Evolutionary conservation across 2,329 filamentous ascomycete species (phyloP), one percentile per base, ranked within the genome.

Genomic region (Pseudocercospora macadamiae): DNA sequence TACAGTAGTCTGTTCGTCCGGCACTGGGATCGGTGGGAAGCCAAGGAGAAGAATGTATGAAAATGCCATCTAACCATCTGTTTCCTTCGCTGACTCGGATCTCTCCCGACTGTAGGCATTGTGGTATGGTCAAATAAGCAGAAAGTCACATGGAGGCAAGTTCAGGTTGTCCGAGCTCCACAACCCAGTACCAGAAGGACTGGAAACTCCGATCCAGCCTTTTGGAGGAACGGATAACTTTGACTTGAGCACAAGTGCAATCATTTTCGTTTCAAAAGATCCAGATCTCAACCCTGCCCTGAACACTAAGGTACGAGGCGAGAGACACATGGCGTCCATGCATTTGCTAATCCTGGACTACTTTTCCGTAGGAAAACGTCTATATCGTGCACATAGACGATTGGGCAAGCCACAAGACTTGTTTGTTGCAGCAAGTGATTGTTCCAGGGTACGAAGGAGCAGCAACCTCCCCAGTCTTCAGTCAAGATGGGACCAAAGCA

Each of bases 141-240:
- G 66, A 16, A 64, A 59, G n/a, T 65, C 65, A 26, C 37, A 54
- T 45, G 57, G 61, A 32, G 72, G 75, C 56, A 70, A 73, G 47
- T 76, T 75, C 51, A 65, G 68, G 30, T 68, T 80, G 7, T 73
- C 73, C 3, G 76, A 79, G 0, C 74, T 91, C 44, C 80, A 77
- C 55, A 93, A 93, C 68, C 84, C 87, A 2, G 77, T 93, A 37
- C 80, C 81, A 10, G 86, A 73, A 42, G 72, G 74, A 16, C 79
- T 89, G 25, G 87, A 85, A 68, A 87, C 79, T 51, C 93, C 89
- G 0, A 85, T 92, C 16, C 86, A 83, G 49, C 88, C 90, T 0
- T 96, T 96, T 68, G 92, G 92, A 3, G 90, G 89, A 18, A 78
- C 85, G 0, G 84, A 86, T n/a, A 88, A 96, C 73, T 96, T 93